Evolutionary conservation across 805 yeast genomes (phyloP).

Genomic region (Candida corydali): DNA sequence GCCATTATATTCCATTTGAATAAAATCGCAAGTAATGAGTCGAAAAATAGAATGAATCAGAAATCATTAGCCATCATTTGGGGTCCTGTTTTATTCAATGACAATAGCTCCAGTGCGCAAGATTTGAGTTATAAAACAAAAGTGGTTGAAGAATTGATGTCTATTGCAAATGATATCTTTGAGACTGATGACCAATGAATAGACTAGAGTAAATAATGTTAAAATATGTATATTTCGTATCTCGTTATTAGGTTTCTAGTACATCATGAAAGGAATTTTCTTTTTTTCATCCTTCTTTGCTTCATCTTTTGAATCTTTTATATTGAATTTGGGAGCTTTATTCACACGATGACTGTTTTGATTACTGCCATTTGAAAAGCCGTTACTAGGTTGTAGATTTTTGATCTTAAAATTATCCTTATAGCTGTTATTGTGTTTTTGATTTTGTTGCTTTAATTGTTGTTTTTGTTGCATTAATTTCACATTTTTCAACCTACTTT

Average conservation of each 20-base stretch:
- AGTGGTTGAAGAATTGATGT: slow-evolving; percentile 79
- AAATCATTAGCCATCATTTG: slow-evolving; percentile 84
- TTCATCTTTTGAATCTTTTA: slow-evolving; percentile 1
- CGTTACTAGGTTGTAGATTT: slow-evolving; percentile 15
- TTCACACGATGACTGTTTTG: slow-evolving; percentile 19
- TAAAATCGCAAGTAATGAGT: slow-evolving; percentile 60
- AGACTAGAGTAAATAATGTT: too few species aligned
- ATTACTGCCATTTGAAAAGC: slow-evolving; percentile 5
- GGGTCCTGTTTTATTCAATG: slow-evolving; percentile 86
- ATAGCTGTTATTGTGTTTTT: slow-evolving; percentile 14
- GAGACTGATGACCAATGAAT: slow-evolving; percentile 30
- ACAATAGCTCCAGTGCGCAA: slow-evolving; percentile 58
- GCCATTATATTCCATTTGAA: slow-evolving; percentile 81
- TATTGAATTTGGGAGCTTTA: slow-evolving; percentile 30
- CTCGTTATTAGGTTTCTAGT: slow-evolving; percentile 11
- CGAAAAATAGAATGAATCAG: slow-evolving; percentile 73
- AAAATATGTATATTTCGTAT: too few species aligned
- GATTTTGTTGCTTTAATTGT: slow-evolving; percentile 4
- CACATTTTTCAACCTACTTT: slow-evolving; percentile 7
- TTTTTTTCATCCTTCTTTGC: slow-evolving; percentile 5
- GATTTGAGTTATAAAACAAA: slow-evolving; percentile 73
- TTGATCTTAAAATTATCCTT: slow-evolving; percentile 27
- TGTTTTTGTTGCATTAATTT: slow-evolving; percentile 12
- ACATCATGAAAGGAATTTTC: slow-evolving; percentile 16
- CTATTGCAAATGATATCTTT: slow-evolving; percentile 76